phyloP scores from a whole-genome alignment of 208 protist species.

The Leishmania mexicana region DNA sequence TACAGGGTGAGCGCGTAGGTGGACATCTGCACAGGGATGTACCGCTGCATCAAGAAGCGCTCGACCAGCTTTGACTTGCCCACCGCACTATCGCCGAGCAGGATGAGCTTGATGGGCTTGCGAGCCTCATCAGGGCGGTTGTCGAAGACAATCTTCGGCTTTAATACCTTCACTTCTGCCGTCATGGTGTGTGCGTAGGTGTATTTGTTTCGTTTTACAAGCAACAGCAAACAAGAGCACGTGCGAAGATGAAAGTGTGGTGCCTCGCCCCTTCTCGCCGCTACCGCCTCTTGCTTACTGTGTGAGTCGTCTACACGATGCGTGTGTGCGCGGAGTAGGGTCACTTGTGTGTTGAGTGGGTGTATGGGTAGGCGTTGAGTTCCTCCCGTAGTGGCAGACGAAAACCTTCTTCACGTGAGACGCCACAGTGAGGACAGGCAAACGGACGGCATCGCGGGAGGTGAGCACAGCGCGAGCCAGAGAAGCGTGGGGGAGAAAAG shows the following conservation, averaged over 20 bases:
- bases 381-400: background rate
- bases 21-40: constrained; percentile 92
- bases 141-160: constrained; percentile 73
- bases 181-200: background rate
- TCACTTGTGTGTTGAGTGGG: background rate
- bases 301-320: background rate
- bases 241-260: background rate
- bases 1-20: constrained; percentile 95
- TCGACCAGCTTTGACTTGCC: constrained; percentile 96
- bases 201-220: background rate
- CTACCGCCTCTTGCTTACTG: background rate
- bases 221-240: constrained; percentile 2
- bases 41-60: constrained; percentile 95
- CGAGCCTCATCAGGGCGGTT: constrained; percentile 75
- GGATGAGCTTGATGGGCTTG: constrained; percentile 93
- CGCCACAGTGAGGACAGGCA: background rate
- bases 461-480: background rate
- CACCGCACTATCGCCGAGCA: constrained; percentile 95
- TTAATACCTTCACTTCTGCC: constrained; percentile 40
- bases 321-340: background rate
- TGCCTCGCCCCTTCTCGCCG: background rate
- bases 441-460: background rate
- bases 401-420: background rate
- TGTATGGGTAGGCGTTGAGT: background rate
- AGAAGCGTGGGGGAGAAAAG: background rate